phyloP scores from a whole-genome alignment of 2,329 filamentous ascomycete species.

The Nemania sp. region DNA sequence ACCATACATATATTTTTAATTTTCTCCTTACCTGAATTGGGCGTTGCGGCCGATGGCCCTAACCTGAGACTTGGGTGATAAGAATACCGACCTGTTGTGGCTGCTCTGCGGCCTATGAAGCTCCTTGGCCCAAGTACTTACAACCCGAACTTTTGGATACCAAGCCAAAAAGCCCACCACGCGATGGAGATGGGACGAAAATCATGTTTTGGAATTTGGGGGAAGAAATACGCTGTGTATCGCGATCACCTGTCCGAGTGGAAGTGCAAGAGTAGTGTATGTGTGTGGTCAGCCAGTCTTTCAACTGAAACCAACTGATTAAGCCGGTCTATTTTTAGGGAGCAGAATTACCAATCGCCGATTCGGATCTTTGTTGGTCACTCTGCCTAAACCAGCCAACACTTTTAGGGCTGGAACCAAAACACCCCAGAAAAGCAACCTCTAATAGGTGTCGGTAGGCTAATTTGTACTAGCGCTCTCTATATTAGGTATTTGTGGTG shows the following conservation, averaged over 20 bases:
- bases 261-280: neutral
- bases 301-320: conserved; percentile 26
- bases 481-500: too few species aligned
- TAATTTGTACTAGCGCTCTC: too few species aligned
- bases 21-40: neutral
- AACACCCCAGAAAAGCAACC: conserved; percentile 2
- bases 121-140: too few species aligned
- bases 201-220: too few species aligned
- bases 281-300: neutral
- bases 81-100: conserved; percentile 22
- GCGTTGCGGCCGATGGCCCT: conserved; percentile 1
- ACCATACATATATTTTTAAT: neutral
- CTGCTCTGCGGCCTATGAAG: neutral
- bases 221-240: too few species aligned
- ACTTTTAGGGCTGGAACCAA: conserved; percentile 32
- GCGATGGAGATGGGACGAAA: too few species aligned
- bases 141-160: too few species aligned
- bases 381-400: conserved; percentile 5
- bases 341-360: conserved; percentile 32
- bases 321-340: conserved; percentile 36
- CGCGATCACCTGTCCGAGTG: neutral
- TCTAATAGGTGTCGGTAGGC: too few species aligned
- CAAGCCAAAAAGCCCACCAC: too few species aligned
- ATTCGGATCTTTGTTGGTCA: conserved; percentile 25
- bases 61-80: conserved; percentile 6